phyloP scores from a whole-genome alignment of 2,329 filamentous ascomycete species.

The Fusarium concolor region DNA sequence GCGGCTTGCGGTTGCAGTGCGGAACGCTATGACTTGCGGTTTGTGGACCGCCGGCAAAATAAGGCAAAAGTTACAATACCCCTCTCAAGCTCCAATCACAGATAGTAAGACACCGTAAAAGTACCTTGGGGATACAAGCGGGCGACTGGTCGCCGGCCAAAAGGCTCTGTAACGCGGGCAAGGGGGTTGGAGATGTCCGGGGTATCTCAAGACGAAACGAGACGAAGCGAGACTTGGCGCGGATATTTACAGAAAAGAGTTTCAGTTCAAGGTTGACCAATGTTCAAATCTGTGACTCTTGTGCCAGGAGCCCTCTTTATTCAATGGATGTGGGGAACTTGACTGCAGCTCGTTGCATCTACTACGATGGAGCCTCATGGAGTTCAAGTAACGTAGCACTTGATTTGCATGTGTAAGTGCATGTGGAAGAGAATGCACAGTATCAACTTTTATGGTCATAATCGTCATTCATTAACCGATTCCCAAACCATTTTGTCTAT shows the following conservation, averaged over 20 bases:
- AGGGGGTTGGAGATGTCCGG: constrained; percentile 19
- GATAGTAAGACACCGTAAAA: neutral
- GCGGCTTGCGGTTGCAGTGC: constrained; percentile 11
- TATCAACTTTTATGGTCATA: constrained; percentile 20
- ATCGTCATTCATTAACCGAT: constrained; percentile 36
- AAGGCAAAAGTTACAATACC: constrained; percentile 26
- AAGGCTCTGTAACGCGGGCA: constrained; percentile 17
- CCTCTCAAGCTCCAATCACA: constrained; percentile 5
- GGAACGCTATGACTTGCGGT: neutral
- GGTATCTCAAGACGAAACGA: constrained; percentile 24
- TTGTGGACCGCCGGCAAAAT: constrained; percentile 34
- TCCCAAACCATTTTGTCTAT: constrained; percentile 9
- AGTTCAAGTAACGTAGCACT: constrained; percentile 42
- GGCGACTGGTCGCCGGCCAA: constrained; percentile 24
- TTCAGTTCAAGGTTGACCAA: neutral
- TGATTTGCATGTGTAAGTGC: neutral
- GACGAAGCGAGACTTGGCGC: constrained; percentile 13
- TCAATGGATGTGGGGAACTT: constrained; percentile 40
- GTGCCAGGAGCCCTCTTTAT: constrained; percentile 26
- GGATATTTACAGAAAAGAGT: constrained; percentile 17
- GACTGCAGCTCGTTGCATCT: constrained; percentile 25
- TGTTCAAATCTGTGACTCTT: constrained; percentile 7
- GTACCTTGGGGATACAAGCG: constrained; percentile 8
- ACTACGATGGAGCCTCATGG: constrained; percentile 17
- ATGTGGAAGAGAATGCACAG: neutral